A percentile compares a stretch with the other conserved stretches of the same genome.
These are phyloP conservation scores for Botrytis galanthina DNA, from an alignment of 2,329 filamentous ascomycete species.

Conservation along the genomic window DNA sequence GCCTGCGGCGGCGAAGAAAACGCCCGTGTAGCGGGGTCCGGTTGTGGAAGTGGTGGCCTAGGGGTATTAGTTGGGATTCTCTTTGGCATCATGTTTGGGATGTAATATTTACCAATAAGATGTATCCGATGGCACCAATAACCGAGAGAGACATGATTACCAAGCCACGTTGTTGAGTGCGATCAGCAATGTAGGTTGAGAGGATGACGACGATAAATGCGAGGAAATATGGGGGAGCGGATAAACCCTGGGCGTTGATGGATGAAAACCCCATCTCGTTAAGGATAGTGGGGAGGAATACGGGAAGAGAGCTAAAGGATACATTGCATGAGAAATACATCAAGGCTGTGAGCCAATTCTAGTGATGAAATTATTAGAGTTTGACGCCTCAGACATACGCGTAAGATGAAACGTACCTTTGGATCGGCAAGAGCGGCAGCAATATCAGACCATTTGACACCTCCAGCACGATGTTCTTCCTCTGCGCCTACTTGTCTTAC, in stretches of 20 bases:
- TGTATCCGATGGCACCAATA: conserved; percentile 60
- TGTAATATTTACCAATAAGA: conserved; percentile 52
- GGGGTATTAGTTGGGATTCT: not conserved
- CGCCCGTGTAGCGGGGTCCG: conserved; percentile 47
- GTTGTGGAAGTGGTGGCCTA: conserved; percentile 44
- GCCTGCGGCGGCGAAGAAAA: conserved; percentile 55
- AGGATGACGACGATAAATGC: conserved; percentile 61
- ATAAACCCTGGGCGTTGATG: conserved; percentile 68
- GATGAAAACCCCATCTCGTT: conserved; percentile 65
- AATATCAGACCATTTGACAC: conserved; percentile 48
- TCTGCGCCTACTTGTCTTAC: conserved; percentile 52
- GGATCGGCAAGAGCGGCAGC: conserved; percentile 47
- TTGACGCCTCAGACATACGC: not conserved
- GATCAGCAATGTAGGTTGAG: conserved; percentile 65
- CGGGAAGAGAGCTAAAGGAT: conserved; percentile 62
- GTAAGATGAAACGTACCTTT: conserved; percentile 38
- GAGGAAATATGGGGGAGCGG: conserved; percentile 68
- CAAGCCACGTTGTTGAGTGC: conserved; percentile 60
- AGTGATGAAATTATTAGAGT: not conserved
- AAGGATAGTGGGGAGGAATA: conserved; percentile 63
- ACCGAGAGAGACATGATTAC: conserved; percentile 56
- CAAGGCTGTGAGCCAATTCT: conserved; percentile 37
- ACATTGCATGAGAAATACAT: conserved; percentile 64
- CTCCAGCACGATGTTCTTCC: conserved; percentile 48
- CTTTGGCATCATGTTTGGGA: not conserved